Conservation (phyloP, 768 basidiomycete species). For the Boletus eberwhitei region DNA sequence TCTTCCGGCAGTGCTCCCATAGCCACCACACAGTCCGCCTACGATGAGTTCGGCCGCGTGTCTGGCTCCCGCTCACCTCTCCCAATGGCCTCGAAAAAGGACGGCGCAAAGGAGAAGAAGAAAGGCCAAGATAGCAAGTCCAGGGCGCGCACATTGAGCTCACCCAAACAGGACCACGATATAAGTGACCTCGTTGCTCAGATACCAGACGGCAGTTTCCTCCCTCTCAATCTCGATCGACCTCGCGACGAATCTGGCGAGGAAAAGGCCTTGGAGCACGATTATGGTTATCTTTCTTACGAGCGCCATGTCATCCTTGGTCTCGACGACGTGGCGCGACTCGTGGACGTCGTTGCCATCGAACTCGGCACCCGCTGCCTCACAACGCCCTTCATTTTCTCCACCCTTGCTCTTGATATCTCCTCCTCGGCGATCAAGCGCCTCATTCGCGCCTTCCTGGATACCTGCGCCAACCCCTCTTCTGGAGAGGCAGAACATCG, state of each 20-base stretch:
- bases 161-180: slow-evolving; percentile 35
- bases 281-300: slow-evolving; percentile 74
- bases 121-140: slow-evolving; percentile 34
- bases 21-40: slow-evolving; percentile 20
- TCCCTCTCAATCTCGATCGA: slow-evolving; percentile 49
- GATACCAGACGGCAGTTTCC: slow-evolving; percentile 50
- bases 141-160: slow-evolving; percentile 42
- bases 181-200: slow-evolving; percentile 36
- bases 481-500: slow-evolving; percentile 44
- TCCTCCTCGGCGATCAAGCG: slow-evolving; percentile 69
- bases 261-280: slow-evolving; percentile 40
- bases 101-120: slow-evolving; percentile 45
- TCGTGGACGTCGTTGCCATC: slow-evolving; percentile 66
- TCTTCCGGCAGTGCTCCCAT: slow-evolving; percentile 9
- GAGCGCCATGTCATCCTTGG: slow-evolving; percentile 72
- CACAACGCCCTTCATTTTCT: slow-evolving; percentile 90
- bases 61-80: slow-evolving; percentile 31
- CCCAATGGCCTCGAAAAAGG: slow-evolving; percentile 41
- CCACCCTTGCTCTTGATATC: slow-evolving; percentile 82
- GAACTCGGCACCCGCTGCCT: slow-evolving; percentile 74
- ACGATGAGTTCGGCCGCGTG: slow-evolving; percentile 69
- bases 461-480: slow-evolving; percentile 44
- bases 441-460: slow-evolving; percentile 79
- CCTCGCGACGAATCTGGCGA: slow-evolving; percentile 39
- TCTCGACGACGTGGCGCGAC: slow-evolving; percentile 65